Evolutionary conservation across 2,329 filamentous ascomycete genomes (phyloP).

Genomic region (Zasmidium citrigriseum): DNA sequence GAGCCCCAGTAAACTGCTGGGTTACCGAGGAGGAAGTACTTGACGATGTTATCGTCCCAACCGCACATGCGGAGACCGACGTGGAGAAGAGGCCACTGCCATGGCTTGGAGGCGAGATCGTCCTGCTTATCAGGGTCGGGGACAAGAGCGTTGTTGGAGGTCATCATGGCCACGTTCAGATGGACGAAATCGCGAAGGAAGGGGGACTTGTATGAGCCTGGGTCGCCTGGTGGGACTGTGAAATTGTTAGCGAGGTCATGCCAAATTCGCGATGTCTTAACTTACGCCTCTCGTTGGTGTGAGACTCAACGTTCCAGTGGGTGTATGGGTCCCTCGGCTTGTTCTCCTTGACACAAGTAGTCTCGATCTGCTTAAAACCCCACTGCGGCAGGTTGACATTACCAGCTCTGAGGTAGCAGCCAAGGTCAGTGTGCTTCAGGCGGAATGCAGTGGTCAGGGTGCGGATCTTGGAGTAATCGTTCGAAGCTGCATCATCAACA

Average conservation of each 20-base stretch:
- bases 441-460: constrained; percentile 94
- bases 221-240: constrained; percentile 81
- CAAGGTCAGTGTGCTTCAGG: constrained; percentile 75
- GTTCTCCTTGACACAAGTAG: constrained; percentile 90
- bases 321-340: constrained; percentile 92
- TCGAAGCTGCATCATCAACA: constrained; percentile 82
- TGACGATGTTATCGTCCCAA: constrained; percentile 93
- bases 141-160: constrained; percentile 96
- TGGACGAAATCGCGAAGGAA: constrained; percentile 98
- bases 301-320: constrained; percentile 97
- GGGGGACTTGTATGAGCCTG: constrained; percentile 90
- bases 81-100: constrained; percentile 96
- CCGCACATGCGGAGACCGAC: constrained; percentile 98
- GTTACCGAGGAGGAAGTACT: constrained; percentile 98
- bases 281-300: constrained; percentile 90
- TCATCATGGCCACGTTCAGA: constrained; percentile 99
- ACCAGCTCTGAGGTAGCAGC: constrained; percentile 91
- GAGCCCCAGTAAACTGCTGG: constrained; percentile 95
- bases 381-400: constrained; percentile 97
- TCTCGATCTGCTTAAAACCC: constrained; percentile 99
- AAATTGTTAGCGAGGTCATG: constrained; percentile 34
- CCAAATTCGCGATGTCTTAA: constrained; percentile 24
- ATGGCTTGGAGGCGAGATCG: constrained; percentile 92
- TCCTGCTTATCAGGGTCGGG: constrained; percentile 99
- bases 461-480: constrained; percentile 79